Conservation (phyloP, 179 eudicot species). For the Spergularia azorica region DNA sequence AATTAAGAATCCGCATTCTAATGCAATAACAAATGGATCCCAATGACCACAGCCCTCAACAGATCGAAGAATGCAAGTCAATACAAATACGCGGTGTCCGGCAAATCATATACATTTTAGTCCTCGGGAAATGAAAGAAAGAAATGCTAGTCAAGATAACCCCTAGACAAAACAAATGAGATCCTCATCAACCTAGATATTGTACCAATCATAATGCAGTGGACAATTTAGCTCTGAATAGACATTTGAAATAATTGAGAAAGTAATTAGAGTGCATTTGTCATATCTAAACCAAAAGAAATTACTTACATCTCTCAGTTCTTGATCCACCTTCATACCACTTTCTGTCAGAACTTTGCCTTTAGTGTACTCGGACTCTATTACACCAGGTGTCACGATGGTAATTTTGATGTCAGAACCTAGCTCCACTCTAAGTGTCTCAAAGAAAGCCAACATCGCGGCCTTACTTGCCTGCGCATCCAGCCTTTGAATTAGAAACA, state of each 20-base stretch:
- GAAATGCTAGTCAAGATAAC: not conserved
- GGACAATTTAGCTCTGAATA: too few relatives aligned
- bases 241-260: too few relatives aligned
- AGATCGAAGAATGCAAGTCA: too few relatives aligned
- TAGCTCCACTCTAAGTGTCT: constrained; percentile 41
- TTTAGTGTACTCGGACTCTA: constrained; percentile 45
- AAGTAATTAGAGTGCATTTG: too few relatives aligned
- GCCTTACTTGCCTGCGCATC: constrained; percentile 45
- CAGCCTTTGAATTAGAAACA: not conserved
- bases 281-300: not conserved
- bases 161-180: too few relatives aligned
- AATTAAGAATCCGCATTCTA: too few relatives aligned
- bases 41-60: too few relatives aligned
- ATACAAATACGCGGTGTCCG: too few relatives aligned
- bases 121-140: not conserved
- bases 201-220: too few relatives aligned
- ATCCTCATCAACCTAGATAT: too few relatives aligned
- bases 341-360: constrained; percentile 39
- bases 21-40: too few relatives aligned
- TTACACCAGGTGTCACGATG: constrained; percentile 48
- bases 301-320: constrained; percentile 47
- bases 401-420: constrained; percentile 46
- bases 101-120: too few relatives aligned
- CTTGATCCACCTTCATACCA: constrained; percentile 41
- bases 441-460: constrained; percentile 40